These are phyloP conservation scores for Geotrichum fermentans DNA, from an alignment of 1,139 yeast species.

Conservation along the genomic window DNA sequence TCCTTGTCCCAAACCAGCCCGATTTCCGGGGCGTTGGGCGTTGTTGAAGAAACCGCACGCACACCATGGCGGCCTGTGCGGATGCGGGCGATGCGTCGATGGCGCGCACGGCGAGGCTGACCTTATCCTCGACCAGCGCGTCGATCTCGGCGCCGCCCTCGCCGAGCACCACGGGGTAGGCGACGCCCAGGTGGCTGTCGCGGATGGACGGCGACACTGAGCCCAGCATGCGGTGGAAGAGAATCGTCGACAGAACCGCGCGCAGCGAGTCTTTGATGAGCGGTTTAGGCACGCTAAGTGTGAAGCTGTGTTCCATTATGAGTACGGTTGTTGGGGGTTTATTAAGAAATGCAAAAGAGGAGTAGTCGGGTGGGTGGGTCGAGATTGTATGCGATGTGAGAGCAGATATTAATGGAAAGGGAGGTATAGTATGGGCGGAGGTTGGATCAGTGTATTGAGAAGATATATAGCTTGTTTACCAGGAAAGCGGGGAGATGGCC, in stretches of 20 bases:
- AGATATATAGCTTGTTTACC: no score
- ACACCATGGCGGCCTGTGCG: neutral
- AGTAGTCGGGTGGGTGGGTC: neutral
- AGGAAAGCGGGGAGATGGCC: no score
- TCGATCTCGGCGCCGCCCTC: slow-evolving; percentile 30
- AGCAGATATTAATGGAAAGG: neutral
- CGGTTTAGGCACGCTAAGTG: slow-evolving; percentile 37
- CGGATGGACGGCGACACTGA: slow-evolving; percentile 52
- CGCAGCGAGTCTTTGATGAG: slow-evolving; percentile 37
- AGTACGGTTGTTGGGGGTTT: neutral
- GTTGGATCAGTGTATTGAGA: no score
- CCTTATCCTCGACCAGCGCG: slow-evolving; percentile 32
- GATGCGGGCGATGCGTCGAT: neutral
- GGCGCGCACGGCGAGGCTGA: slow-evolving; percentile 25
- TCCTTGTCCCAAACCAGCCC: slow-evolving; percentile 1
- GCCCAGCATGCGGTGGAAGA: slow-evolving; percentile 69
- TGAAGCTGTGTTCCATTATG: slow-evolving; percentile 36
- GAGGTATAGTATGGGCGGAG: no score
- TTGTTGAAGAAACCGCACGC: neutral
- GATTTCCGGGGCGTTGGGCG: neutral
- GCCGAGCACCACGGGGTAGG: slow-evolving; percentile 33
- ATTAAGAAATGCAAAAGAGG: neutral
- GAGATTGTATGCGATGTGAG: neutral
- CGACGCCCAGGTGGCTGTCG: slow-evolving; percentile 39
- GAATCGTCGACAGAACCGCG: slow-evolving; percentile 62